These are phyloP conservation scores for Candida manassasensis DNA, from an alignment of 805 yeast genomes.

Conservation along the genomic window DNA sequence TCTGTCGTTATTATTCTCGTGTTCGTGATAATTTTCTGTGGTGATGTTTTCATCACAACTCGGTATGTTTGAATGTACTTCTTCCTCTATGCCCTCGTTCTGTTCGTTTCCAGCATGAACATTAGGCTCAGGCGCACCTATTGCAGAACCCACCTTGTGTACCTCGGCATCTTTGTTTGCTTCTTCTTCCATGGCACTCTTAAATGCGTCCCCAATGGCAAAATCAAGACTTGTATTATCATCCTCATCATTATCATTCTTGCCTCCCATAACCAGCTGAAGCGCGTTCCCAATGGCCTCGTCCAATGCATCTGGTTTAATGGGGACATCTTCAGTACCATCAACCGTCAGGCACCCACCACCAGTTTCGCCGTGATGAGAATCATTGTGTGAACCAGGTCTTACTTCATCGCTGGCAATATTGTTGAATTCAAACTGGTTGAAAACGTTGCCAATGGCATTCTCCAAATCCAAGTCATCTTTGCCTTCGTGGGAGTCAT, in stretches of 20 bases:
- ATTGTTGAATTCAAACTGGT: conserved; percentile 20
- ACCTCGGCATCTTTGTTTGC: conserved; percentile 2
- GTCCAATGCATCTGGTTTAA: conserved; percentile 11
- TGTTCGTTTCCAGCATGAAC: too few relatives aligned
- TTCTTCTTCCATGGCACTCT: conserved; percentile 2
- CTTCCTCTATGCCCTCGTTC: too few relatives aligned
- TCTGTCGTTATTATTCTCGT: too few relatives aligned
- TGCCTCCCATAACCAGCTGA: conserved; percentile 5
- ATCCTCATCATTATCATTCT: conserved; percentile 4
- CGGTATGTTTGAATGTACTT: too few relatives aligned
- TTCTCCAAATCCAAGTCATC: conserved; percentile 24
- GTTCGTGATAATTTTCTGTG: too few relatives aligned
- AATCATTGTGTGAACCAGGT: conserved; percentile 5
- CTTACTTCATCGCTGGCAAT: neutral
- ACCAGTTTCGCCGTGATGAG: too few relatives aligned
- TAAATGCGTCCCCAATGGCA: conserved; percentile 29
- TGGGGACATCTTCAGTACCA: too few relatives aligned
- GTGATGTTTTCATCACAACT: too few relatives aligned
- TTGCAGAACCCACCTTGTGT: too few relatives aligned
- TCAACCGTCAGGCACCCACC: too few relatives aligned
- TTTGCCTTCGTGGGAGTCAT: neutral
- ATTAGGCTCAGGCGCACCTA: too few relatives aligned
- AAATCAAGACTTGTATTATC: conserved; percentile 17
- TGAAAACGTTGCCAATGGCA: conserved; percentile 38
- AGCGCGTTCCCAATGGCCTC: conserved; percentile 17